Conservation (phyloP, 192 early-diverging fungal genomes). For the Backusella tuberculispora region DNA sequence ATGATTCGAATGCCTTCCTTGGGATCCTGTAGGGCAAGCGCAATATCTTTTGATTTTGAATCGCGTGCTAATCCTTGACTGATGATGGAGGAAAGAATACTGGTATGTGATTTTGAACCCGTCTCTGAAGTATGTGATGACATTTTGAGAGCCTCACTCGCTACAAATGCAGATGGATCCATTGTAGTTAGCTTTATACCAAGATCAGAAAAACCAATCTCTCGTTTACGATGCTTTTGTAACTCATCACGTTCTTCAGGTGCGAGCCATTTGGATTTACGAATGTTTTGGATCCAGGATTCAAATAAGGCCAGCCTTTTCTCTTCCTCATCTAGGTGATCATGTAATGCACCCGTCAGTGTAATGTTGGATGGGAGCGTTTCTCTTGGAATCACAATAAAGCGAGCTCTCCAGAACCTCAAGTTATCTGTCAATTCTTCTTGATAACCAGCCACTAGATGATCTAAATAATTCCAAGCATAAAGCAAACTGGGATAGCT, state of each 20-base stretch:
- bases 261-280: conserved; percentile 61
- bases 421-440: conserved; percentile 77
- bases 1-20: conserved; percentile 66
- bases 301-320: conserved; percentile 83
- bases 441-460: conserved; percentile 86
- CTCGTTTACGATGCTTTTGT: conserved; percentile 42
- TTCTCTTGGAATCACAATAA: conserved; percentile 87
- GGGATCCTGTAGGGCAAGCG: conserved; percentile 72
- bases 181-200: conserved; percentile 44
- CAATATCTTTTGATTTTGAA: conserved; percentile 56
- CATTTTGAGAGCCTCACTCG: conserved; percentile 32
- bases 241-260: conserved; percentile 46
- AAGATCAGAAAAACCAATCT: conserved; percentile 33
- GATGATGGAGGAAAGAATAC: conserved; percentile 25
- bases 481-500: conserved; percentile 78
- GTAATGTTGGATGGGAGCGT: conserved; percentile 54
- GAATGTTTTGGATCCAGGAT: conserved; percentile 81
- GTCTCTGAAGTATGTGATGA: not conserved
- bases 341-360: conserved; percentile 55
- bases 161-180: conserved; percentile 45
- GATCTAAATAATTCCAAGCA: conserved; percentile 95
- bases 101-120: not conserved
- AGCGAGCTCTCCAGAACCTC: conserved; percentile 88
- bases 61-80: conserved; percentile 35
- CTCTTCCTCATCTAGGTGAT: conserved; percentile 87